Evolutionary conservation across 495 filamentous ascomycete genomes (phyloP), one percentile per base, ranked within the genome.

Genomic region (Talaromyces liani): DNA sequence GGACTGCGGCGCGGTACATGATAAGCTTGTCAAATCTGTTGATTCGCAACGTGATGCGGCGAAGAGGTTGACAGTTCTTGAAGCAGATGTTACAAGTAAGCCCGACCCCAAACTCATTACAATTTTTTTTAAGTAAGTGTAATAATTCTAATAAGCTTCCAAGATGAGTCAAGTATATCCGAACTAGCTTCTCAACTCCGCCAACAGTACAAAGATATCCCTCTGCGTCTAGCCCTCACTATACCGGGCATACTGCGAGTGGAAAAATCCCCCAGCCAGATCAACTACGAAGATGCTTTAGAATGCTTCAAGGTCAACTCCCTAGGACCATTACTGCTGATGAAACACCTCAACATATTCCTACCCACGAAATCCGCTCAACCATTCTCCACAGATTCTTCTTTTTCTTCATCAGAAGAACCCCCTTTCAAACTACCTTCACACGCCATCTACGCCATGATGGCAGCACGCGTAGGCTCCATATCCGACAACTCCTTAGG

Each of bases 381-480:
- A 1, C 69, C 45, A n/a, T 76, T 74, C 41, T 60, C 64, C 10
- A 54, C 63, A 1, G 18, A 29, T 20, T 34, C 2, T 12, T 61
- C 2, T 33, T 31, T 16, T 31, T 14, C 25, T 31, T 29, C 24
- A 2, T 16, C 14, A 33, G 56, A 36, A 58, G 16, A 58, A n/a
- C 14, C 56, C 0, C 27, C 56, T 1, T 58, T 58, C 31, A 64
- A 6, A 29, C 65, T 79, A 6, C 79, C 73, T 0, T 61, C 65
- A 3, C 79, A 84, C 62, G 86, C 89, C 0, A 80, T 87, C 9
- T 88, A 88, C 73, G 81, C 85, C 10, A 83, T 82, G 64, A 88
- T 92, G 82, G 85, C 87, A 3, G 91, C 90, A 0, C 84, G 91
- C 8, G 89, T 95, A 0, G 92, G 91, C 2, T 87, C 82, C 3